Percentiles rank a stretch among this genome's conserved stretches.
Evolutionary conservation across 768 basidiomycete species (phyloP).

Genomic region (Calvatia gigantea): DNA sequence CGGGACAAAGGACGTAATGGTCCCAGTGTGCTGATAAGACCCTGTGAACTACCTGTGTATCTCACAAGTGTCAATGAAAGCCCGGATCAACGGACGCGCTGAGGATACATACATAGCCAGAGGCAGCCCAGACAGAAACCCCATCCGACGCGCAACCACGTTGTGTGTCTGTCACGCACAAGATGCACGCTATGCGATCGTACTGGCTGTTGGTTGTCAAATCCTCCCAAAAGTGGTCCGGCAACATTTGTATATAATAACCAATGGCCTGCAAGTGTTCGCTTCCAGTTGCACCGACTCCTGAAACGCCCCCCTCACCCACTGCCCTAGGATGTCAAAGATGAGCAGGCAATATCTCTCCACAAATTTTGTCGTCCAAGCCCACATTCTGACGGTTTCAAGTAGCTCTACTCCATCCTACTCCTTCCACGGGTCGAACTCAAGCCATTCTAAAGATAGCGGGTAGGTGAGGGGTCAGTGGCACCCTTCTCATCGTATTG

Average conservation of each 20-base stretch:
- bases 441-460: constrained; percentile 36
- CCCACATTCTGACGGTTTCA: constrained; percentile 2
- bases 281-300: neutral
- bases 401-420: constrained; percentile 26
- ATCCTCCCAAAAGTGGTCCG: neutral
- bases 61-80: neutral
- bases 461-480: constrained; percentile 24
- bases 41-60: neutral
- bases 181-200: neutral
- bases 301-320: neutral
- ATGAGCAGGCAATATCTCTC: constrained; percentile 10
- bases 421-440: constrained; percentile 36
- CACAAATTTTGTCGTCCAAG: neutral
- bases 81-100: constrained; percentile 2
- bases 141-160: constrained; percentile 7
- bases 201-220: neutral
- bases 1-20: neutral
- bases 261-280: constrained; percentile 16
- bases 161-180: constrained; percentile 1
- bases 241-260: constrained; percentile 13
- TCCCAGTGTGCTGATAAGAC: neutral
- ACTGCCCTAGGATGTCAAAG: constrained; percentile 7
- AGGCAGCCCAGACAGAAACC: constrained; percentile 2
- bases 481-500: neutral
- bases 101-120: no score